Conservation (phyloP, 1,139 yeast genomes). For the Geotrichum reessii region DNA sequence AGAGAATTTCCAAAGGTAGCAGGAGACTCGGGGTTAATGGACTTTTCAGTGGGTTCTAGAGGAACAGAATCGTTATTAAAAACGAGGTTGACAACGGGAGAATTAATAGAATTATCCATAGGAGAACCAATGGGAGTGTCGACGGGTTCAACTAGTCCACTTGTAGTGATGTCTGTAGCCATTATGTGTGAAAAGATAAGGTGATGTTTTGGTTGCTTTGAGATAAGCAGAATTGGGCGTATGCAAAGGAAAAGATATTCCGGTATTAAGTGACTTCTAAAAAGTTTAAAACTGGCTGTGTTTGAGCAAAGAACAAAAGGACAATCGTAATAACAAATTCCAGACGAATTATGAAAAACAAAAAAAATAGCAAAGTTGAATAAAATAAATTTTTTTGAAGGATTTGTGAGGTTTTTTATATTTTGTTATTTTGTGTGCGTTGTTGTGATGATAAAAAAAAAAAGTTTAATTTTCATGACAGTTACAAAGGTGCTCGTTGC, state of each 20-base stretch:
- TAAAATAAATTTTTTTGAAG: neutral
- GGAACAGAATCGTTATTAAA: constrained; percentile 9
- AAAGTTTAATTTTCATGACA: neutral
- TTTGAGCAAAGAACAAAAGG: neutral
- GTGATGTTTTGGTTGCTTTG: constrained; percentile 5
- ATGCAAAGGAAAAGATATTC: neutral
- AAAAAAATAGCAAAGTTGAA: neutral
- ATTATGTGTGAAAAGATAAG: neutral
- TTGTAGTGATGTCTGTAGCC: constrained; percentile 1
- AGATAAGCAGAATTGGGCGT: constrained; percentile 13
- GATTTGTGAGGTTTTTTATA: neutral
- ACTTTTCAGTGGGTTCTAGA: neutral
- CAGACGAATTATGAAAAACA: neutral
- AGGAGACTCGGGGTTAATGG: neutral
- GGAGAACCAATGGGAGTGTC: neutral
- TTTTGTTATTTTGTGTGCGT: neutral
- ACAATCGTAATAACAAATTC: neutral
- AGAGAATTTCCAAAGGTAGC: constrained; percentile 20
- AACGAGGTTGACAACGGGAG: constrained; percentile 2
- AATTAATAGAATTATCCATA: neutral
- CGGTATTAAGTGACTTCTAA: neutral
- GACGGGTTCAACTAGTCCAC: neutral
- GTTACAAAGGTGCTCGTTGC: neutral
- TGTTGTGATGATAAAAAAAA: neutral
- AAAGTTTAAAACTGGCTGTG: neutral